These are phyloP conservation scores for Carallia brachiata DNA, from an alignment of 345 rosid species.

Conservation along the genomic window DNA sequence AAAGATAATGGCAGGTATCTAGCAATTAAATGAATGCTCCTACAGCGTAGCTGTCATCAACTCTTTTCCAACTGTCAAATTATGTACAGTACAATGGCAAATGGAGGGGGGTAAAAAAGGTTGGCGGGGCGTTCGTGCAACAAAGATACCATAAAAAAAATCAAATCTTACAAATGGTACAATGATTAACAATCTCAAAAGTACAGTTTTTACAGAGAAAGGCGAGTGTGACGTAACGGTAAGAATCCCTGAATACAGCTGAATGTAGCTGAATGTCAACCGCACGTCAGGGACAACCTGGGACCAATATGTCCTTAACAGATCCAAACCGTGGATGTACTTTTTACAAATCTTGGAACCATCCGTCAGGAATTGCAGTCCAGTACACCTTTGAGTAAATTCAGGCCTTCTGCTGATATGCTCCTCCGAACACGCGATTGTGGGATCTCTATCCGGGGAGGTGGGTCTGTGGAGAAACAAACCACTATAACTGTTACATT, in stretches of 20 bases:
- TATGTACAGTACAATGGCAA: conserved; percentile 29
- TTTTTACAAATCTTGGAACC: background rate
- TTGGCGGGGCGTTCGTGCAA: background rate
- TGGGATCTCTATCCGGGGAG: conserved; percentile 73
- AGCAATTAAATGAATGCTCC: conserved; percentile 6
- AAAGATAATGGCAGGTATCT: conserved; percentile 5
- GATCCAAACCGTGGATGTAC: conserved; percentile 1
- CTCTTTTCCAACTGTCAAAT: background rate
- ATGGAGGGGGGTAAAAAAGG: background rate
- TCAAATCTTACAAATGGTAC: conserved; percentile 23
- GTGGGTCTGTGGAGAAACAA: conserved; percentile 85
- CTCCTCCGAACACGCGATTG: conserved; percentile 65
- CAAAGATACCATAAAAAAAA: conserved; percentile 17
- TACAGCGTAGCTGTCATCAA: conserved; percentile 2
- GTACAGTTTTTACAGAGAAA: conserved; percentile 28
- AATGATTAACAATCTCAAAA: conserved; percentile 29
- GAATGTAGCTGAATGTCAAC: conserved; percentile 14
- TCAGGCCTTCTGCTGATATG: conserved; percentile 85
- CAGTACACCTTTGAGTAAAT: conserved; percentile 76
- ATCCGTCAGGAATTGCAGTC: conserved; percentile 51
- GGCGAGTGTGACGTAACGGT: conserved; percentile 18
- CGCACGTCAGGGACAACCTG: background rate
- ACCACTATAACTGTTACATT: conserved; percentile 78
- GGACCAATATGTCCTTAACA: conserved; percentile 16
- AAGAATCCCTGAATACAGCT: conserved; percentile 9